These are phyloP conservation scores for Ustanciosporium gigantosporum DNA, from an alignment of 1,284 basidiomycete genomes.

Conservation along the genomic window DNA sequence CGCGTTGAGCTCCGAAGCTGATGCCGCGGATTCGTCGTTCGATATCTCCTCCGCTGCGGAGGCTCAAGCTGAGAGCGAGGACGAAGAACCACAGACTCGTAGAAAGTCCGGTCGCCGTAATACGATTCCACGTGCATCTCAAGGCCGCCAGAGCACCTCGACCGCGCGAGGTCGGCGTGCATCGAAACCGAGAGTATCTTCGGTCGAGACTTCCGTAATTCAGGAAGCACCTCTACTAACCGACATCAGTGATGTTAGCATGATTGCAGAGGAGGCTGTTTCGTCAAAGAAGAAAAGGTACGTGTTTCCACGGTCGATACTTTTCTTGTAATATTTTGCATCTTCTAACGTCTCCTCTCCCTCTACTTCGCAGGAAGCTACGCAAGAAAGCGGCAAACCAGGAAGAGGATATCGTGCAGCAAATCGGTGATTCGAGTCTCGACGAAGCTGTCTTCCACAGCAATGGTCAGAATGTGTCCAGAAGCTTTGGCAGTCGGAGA, in stretches of 20 bases:
- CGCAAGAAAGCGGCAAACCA: conserved; percentile 42
- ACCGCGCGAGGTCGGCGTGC: conserved; percentile 21
- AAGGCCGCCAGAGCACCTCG: conserved; percentile 2
- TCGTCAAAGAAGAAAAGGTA: conserved; percentile 29
- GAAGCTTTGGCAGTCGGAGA: conserved; percentile 10
- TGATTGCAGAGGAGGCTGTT: conserved; percentile 13
- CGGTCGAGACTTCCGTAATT: conserved; percentile 11
- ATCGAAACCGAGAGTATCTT: conserved; percentile 10
- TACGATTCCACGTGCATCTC: not conserved
- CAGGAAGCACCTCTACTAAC: conserved; percentile 10
- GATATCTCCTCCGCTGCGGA: conserved; percentile 1
- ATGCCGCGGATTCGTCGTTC: conserved; percentile 22
- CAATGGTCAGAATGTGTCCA: conserved; percentile 9
- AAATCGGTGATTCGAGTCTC: conserved; percentile 37
- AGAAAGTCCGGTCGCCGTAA: conserved; percentile 20
- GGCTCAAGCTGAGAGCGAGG: conserved; percentile 10
- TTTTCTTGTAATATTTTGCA: not conserved
- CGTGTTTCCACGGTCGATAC: too few relatives aligned
- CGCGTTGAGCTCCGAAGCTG: conserved; percentile 5
- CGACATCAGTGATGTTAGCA: conserved; percentile 33
- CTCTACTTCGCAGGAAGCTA: too few relatives aligned
- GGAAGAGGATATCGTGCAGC: conserved; percentile 42
- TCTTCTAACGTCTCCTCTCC: too few relatives aligned
- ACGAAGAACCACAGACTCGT: conserved; percentile 7
- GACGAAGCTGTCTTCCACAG: conserved; percentile 31